Percentiles rank a stretch among this genome's conserved stretches.
phyloP scores from a whole-genome alignment of 2,329 filamentous ascomycete species.

The Stagonosporopsis chrysanthemi region DNA sequence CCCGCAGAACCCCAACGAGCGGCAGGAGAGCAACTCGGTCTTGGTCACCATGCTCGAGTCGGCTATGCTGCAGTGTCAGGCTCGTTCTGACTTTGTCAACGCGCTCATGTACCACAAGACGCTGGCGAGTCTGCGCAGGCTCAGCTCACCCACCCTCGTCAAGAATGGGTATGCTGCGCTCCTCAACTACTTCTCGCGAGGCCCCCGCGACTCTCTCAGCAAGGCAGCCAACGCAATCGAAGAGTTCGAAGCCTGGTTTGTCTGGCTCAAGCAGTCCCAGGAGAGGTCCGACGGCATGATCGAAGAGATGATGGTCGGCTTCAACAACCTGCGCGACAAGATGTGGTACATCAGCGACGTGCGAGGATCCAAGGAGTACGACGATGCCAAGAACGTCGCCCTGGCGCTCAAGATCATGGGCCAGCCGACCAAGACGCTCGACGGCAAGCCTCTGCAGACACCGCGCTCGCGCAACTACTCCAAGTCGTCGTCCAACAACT shows the following conservation, averaged over 20 bases:
- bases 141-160: slow-evolving; percentile 67
- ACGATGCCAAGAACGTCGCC: slow-evolving; percentile 84
- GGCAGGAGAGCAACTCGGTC: slow-evolving; percentile 55
- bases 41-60: slow-evolving; percentile 77
- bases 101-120: slow-evolving; percentile 88
- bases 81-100: slow-evolving; percentile 81
- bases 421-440: slow-evolving; percentile 55
- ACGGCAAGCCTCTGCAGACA: slow-evolving; percentile 50
- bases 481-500: slow-evolving; percentile 59
- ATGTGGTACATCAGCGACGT: slow-evolving; percentile 99
- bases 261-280: slow-evolving; percentile 83
- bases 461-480: slow-evolving; percentile 54
- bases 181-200: slow-evolving; percentile 75
- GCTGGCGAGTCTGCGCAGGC: slow-evolving; percentile 72
- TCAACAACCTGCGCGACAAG: slow-evolving; percentile 84
- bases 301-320: slow-evolving; percentile 75
- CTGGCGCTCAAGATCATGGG: slow-evolving; percentile 92
- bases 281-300: slow-evolving; percentile 78
- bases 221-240: slow-evolving; percentile 76
- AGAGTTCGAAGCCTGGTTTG: slow-evolving; percentile 81
- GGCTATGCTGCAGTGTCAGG: slow-evolving; percentile 77
- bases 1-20: slow-evolving; percentile 38
- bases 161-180: slow-evolving; percentile 74
- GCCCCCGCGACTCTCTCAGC: slow-evolving; percentile 72
- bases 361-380: slow-evolving; percentile 85